Evolutionary conservation across 2,329 filamentous ascomycete species (phyloP).

Genomic region (Alternaria burnsii): DNA sequence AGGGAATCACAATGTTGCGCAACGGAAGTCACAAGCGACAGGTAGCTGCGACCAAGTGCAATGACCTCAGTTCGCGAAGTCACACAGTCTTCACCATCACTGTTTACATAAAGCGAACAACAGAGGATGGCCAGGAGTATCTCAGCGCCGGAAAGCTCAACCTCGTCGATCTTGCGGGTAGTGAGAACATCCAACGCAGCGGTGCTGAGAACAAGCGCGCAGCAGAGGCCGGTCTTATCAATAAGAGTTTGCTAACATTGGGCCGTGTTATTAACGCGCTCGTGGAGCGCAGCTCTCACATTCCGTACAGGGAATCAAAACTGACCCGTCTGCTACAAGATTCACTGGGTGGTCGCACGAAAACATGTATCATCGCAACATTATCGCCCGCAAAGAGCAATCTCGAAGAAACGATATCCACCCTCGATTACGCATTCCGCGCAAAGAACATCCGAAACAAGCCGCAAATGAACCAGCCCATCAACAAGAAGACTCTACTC

Average conservation of each 20-base stretch:
- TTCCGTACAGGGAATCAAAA: conserved; percentile 94
- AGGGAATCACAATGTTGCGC: conserved; percentile 88
- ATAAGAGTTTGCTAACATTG: conserved; percentile 94
- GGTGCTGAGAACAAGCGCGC: conserved; percentile 98
- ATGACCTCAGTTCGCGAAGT: conserved; percentile 94
- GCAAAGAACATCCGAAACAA: conserved; percentile 99
- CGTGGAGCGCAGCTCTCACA: conserved; percentile 88
- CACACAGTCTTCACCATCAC: conserved; percentile 98
- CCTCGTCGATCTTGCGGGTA: conserved; percentile 93
- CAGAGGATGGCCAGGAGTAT: conserved; percentile 86
- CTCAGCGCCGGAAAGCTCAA: conserved; percentile 94
- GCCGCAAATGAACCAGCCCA: conserved; percentile 89
- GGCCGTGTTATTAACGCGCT: conserved; percentile 97
- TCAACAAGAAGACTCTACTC: conserved; percentile 92
- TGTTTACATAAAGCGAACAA: conserved; percentile 82
- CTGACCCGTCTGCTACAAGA: conserved; percentile 94
- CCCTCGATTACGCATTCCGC: conserved; percentile 94
- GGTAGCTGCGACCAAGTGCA: conserved; percentile 99
- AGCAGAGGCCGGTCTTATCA: conserved; percentile 93
- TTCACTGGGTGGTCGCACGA: conserved; percentile 92
- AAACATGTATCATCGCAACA: conserved; percentile 98
- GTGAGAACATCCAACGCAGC: conserved; percentile 96
- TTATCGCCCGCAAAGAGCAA: conserved; percentile 95
- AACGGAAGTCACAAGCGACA: conserved; percentile 92
- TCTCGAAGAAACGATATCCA: conserved; percentile 97